These are phyloP conservation scores for Pyrus betulifolia DNA, from an alignment of 306 rosid genomes.

Conservation along the genomic window DNA sequence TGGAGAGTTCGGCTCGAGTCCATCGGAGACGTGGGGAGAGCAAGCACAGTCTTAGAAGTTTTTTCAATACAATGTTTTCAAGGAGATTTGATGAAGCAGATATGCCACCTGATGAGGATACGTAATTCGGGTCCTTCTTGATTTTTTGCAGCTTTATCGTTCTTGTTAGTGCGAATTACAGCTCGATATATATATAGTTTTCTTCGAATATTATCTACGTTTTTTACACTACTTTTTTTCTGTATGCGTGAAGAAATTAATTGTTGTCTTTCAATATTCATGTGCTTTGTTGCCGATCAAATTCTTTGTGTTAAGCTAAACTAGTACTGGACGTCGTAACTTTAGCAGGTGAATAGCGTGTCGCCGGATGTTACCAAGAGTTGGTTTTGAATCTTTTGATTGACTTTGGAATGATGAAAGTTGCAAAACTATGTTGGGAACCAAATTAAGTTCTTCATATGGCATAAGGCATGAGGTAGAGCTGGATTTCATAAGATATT, in stretches of 20 bases:
- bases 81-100: slow-evolving; percentile 35
- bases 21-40: slow-evolving; percentile 44
- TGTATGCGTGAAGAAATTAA: neutral
- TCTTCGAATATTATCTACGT: neutral
- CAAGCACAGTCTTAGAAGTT: slow-evolving; percentile 67
- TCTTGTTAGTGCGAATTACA: neutral
- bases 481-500: neutral
- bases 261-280: neutral
- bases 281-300: neutral
- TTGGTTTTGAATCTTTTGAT: neutral
- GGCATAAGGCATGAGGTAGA: neutral
- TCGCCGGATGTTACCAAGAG: neutral
- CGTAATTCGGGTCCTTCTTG: slow-evolving; percentile 3
- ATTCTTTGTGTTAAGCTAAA: neutral
- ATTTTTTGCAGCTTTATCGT: neutral
- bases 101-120: slow-evolving; percentile 12
- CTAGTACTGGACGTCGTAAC: neutral
- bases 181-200: neutral
- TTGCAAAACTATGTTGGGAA: neutral
- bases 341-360: neutral
- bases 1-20: neutral
- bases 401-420: neutral
- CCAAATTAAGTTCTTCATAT: neutral
- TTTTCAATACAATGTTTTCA: slow-evolving; percentile 53
- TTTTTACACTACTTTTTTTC: neutral